Evolutionary conservation across 176 grass and related monocot species (phyloP).

Genomic region (Oryza glumipatula): DNA sequence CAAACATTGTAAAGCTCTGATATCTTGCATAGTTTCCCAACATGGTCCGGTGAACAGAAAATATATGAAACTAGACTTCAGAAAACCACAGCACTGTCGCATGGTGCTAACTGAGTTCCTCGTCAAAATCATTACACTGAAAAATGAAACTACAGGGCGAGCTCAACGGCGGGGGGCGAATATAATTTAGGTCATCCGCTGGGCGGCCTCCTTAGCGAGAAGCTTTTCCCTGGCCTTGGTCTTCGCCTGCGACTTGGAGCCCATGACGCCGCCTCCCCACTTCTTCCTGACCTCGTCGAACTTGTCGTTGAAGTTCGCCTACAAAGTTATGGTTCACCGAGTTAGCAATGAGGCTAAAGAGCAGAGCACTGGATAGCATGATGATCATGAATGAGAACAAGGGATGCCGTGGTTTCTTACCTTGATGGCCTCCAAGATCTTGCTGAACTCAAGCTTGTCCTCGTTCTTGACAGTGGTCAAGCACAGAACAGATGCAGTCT

Average conservation of each 20-base stretch:
- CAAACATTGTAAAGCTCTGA: constrained; percentile 42
- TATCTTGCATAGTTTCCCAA: constrained; percentile 41
- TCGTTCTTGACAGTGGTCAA: constrained; percentile 81
- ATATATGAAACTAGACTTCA: constrained; percentile 43
- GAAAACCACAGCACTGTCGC: constrained; percentile 41
- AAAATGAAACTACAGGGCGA: constrained; percentile 34
- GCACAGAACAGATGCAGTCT: constrained; percentile 67
- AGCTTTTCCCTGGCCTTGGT: constrained; percentile 77
- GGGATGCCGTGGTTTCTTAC: neutral
- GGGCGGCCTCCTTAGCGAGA: constrained; percentile 67
- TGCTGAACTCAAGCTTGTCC: constrained; percentile 84
- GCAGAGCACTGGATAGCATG: neutral
- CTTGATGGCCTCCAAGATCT: constrained; percentile 83
- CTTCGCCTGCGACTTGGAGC: constrained; percentile 73
- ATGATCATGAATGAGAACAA: neutral
- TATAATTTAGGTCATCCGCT: constrained; percentile 63
- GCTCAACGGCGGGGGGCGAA: neutral
- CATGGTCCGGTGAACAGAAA: constrained; percentile 26
- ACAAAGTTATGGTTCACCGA: neutral
- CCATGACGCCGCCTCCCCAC: constrained; percentile 73
- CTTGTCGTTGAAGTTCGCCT: constrained; percentile 78
- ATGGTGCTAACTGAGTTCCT: constrained; percentile 22
- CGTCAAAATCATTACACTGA: constrained; percentile 29
- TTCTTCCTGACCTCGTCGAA: constrained; percentile 69
- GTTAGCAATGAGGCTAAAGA: neutral